Conservation (phyloP, 2,329 filamentous ascomycete genomes). For the Grosmannia penicillata region DNA sequence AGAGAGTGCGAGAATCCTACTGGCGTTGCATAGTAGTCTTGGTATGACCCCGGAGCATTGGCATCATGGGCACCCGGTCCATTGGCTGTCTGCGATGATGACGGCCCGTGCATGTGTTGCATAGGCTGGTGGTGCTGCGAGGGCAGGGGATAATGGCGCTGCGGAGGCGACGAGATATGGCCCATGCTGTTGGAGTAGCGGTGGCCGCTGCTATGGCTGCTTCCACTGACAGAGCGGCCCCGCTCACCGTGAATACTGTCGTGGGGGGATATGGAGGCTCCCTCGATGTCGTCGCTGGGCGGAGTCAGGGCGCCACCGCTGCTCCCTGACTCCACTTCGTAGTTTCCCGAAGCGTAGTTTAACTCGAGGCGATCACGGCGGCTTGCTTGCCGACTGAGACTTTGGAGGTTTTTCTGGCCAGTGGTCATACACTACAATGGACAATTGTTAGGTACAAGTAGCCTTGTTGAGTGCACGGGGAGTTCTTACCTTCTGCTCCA, state of each 20-base stretch:
- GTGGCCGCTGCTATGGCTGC: conserved; percentile 6
- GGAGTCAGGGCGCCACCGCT: conserved; percentile 43
- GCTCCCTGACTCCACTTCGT: conserved; percentile 59
- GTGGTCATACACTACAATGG: conserved; percentile 60
- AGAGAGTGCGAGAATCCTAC: conserved; percentile 37
- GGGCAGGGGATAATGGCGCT: neutral
- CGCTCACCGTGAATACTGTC: too few species aligned
- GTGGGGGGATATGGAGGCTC: conserved; percentile 36
- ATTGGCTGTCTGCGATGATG: conserved; percentile 2
- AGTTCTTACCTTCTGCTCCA: conserved; percentile 45
- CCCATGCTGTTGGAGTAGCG: neutral
- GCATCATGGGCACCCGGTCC: conserved; percentile 9
- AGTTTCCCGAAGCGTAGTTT: conserved; percentile 13
- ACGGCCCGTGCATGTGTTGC: conserved; percentile 8
- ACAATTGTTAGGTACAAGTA: neutral
- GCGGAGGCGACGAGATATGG: neutral
- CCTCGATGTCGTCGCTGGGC: conserved; percentile 43
- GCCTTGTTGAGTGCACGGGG: neutral
- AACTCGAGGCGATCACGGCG: conserved; percentile 48
- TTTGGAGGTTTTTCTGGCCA: conserved; percentile 67
- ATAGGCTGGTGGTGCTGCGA: neutral
- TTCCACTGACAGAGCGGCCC: conserved; percentile 24
- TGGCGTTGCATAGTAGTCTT: conserved; percentile 13
- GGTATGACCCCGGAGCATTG: conserved; percentile 9
- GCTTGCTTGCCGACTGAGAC: conserved; percentile 48